Base-by-base conservation (phyloP, 306 rosid species). In the Inga oerstediana region DNA sequence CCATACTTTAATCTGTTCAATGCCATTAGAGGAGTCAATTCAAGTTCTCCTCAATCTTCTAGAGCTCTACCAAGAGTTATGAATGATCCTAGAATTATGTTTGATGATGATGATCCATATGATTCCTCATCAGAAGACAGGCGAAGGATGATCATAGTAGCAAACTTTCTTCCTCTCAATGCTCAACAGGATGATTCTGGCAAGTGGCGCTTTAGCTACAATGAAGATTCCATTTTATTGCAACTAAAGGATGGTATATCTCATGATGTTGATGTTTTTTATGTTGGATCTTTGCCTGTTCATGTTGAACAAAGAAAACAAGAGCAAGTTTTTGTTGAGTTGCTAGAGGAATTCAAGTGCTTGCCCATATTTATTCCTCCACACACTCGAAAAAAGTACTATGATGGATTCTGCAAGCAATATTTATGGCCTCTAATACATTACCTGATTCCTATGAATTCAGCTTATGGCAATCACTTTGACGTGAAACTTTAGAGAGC, bases 361-460 rank as follows among this genome's bases (percentile, higher is more conserved):
- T 85, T 84, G 45, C 94, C 97, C 14, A 85, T 89, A 5, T 93
- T 93, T 80, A 82, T 91, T 77, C 91, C 92, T 69, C 46, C 89
- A 0, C 78, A 90, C 34, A 84, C 87, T 62, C 90, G 85, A 32
- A 83, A 85, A 81, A 87, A 80, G 72, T 93, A 80, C 77, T 91
- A 93, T 77, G 87, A 88, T 85, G 97, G 97, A 67, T 93, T 93
- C 72, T 93, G 97, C 73, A 91, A 91, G 89, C 97, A 91, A 43
- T 81, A 88, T 85, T 70, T 91, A 84, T 93, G 95, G 97, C 90
- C 95, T 7, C 86, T 90, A 34, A 90, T 93, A 64, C 97, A 93
- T 82, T 91, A 90, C 87, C 86, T 90, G 95, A 77, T 91, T 58
- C 97, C 95, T 1, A 80, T 91, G 85, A 81, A 81, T 87, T 88